Evolutionary conservation across 305 asterid genomes (phyloP), one percentile per base, ranked within the genome.

Genomic region (Fraxinus baroniana): DNA sequence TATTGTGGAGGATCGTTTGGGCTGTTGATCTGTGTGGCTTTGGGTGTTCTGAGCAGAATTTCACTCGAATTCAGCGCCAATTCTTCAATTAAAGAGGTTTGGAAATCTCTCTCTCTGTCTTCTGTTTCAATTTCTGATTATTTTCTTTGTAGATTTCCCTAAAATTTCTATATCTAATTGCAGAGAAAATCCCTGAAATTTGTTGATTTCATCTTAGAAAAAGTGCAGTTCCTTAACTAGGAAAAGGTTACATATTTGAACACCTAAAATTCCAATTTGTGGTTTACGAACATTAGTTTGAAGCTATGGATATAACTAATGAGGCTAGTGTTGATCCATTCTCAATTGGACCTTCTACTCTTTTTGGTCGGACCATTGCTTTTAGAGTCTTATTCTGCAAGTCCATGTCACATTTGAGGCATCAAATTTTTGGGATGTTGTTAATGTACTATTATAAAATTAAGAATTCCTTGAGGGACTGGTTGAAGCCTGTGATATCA

Each of bases 291-390:
- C 26, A 30, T 10, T 82, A 78, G 76, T 76, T 41, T 73, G 9
- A 41, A 88, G 90, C 39, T 74, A 93, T 95, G 98, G 99, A 94
- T 88, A 92, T 93, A 60, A 92, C 93, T 80, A 93, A 89, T 83
- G 99, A 95, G 84, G 98, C 99, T 37, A 86, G 86, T 81, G 93
- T 95, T 78, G 97, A 94, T 86, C 85, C 91, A 52, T 94, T 95
- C 87, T 90, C 95, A 1, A 94, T 94, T 74, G 99, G 98, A 18
- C 99, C 98, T 8, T 89, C 96, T 2, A 83, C 95, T 36, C 78
- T 94, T 1, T 37, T 93, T 79, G 99, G 98, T 77, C 92, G 98
- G 39, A 89, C 97, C 1, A 64, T 94, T 80, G 97, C 98, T 37
- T 91, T 93, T 75, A 86, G 94, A 81, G 93, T 95, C 76, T 86